Conservation (phyloP, 192 early-diverging fungal genomes). For the Coemansia sp. region DNA sequence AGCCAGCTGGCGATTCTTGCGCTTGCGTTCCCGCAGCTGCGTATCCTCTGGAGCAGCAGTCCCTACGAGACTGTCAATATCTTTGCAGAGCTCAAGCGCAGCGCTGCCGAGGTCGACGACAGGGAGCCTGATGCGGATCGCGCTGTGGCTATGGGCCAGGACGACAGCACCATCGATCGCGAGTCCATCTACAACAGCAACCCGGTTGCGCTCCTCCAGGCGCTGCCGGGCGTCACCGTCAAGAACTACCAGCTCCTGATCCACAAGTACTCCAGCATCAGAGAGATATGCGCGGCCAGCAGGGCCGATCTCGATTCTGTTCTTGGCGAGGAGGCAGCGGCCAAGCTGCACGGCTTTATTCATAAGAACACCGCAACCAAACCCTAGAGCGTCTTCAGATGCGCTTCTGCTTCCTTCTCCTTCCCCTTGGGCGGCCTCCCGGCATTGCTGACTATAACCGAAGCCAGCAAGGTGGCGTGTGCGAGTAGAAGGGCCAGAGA, state of each 20-base stretch:
- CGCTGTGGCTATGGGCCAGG: conserved; percentile 72
- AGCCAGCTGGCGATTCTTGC: conserved; percentile 77
- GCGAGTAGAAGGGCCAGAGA: conserved; percentile 55
- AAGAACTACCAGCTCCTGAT: conserved; percentile 80
- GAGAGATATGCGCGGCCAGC: conserved; percentile 61
- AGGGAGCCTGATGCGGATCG: conserved; percentile 69
- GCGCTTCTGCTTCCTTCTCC: not conserved
- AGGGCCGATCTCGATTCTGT: conserved; percentile 52
- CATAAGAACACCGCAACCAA: conserved; percentile 19
- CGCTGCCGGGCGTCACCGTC: conserved; percentile 82
- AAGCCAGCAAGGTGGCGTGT: conserved; percentile 62
- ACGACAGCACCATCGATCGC: conserved; percentile 57
- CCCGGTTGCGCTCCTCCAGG: conserved; percentile 78
- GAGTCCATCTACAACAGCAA: conserved; percentile 69
- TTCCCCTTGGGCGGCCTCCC: not conserved
- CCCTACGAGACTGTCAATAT: conserved; percentile 84
- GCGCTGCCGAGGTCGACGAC: conserved; percentile 35
- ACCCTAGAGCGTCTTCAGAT: not conserved
- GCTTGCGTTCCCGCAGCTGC: conserved; percentile 80
- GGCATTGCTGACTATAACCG: conserved; percentile 26
- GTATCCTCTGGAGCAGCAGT: conserved; percentile 85
- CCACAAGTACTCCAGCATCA: conserved; percentile 62
- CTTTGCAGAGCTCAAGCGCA: conserved; percentile 86
- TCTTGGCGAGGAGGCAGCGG: conserved; percentile 65
- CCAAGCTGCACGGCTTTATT: conserved; percentile 68